A percentile compares a stretch with the other conserved stretches of the same genome.
Conservation (phyloP, 495 filamentous ascomycete genomes). For the Glarea lozoyensis region DNA sequence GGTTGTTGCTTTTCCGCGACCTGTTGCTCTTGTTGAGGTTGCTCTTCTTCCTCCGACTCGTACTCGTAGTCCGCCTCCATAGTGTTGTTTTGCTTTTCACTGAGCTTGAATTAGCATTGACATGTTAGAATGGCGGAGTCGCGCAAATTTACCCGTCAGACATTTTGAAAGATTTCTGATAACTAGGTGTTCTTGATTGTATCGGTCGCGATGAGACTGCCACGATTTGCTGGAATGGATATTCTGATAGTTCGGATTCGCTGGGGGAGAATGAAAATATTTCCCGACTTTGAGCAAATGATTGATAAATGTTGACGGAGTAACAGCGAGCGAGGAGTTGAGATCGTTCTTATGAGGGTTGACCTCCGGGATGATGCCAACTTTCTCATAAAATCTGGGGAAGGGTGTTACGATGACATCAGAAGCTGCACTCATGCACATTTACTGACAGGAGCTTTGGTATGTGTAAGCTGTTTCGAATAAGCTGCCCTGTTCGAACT, state of each 20-base stretch:
- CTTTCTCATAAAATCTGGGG: background rate
- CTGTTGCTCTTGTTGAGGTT: slow-evolving; percentile 13
- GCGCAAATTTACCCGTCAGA: slow-evolving; percentile 3
- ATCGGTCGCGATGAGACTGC: background rate
- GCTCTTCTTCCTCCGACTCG: slow-evolving; percentile 22
- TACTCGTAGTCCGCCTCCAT: slow-evolving; percentile 16
- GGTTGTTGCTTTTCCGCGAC: background rate
- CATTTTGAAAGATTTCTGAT: no score
- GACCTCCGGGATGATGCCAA: no score
- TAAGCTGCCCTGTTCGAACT: no score
- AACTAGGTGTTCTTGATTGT: background rate
- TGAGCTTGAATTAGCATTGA: slow-evolving; percentile 6
- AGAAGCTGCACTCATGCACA: background rate
- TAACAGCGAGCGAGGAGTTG: no score
- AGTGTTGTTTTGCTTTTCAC: slow-evolving; percentile 13
- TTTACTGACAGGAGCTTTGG: no score
- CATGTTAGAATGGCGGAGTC: background rate
- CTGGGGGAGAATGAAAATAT: no score
- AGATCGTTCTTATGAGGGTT: no score
- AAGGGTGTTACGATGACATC: background rate
- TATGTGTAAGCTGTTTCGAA: no score
- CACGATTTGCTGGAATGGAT: background rate
- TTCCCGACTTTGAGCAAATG: no score
- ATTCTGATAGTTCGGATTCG: background rate
- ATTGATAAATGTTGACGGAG: no score